Evolutionary conservation across 768 basidiomycete genomes (phyloP).

Genomic region (Amanita pseudoporphyria): DNA sequence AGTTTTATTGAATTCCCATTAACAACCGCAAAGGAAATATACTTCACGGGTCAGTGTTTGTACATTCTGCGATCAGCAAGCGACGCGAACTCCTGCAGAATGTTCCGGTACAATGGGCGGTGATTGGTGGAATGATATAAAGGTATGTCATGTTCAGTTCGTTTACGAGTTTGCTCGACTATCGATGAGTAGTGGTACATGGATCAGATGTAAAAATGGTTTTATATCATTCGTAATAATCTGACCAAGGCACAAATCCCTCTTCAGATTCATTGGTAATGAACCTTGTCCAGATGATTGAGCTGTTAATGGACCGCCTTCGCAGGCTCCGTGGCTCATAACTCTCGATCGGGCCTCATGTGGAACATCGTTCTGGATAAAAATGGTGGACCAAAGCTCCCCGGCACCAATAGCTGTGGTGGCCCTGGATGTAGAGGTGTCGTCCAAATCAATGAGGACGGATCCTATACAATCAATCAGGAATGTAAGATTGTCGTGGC

Average conservation of each 20-base stretch:
- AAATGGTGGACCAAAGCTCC: conserved; percentile 51
- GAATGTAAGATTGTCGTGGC: conserved; percentile 40
- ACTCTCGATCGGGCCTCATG: conserved; percentile 45
- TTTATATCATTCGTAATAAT: neutral
- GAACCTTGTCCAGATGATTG: conserved; percentile 1
- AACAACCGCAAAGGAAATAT: conserved; percentile 25
- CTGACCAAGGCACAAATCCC: neutral
- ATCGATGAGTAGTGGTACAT: conserved; percentile 46
- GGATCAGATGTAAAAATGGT: conserved; percentile 43
- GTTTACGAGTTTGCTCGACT: neutral
- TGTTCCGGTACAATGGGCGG: conserved; percentile 55
- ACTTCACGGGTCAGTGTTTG: conserved; percentile 28
- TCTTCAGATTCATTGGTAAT: conserved; percentile 15
- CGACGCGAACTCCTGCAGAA: conserved; percentile 25
- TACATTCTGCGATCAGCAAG: neutral
- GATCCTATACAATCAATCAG: conserved; percentile 57
- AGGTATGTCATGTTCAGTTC: conserved; percentile 28
- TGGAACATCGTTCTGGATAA: conserved; percentile 68
- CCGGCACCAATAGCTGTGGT: conserved; percentile 53
- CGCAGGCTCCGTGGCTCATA: conserved; percentile 27
- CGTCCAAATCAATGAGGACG: conserved; percentile 54
- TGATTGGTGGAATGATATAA: conserved; percentile 77
- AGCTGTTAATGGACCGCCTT: conserved; percentile 4
- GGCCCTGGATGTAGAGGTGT: conserved; percentile 59
- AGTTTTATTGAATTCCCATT: neutral